Conservation (phyloP, 768 basidiomycete species). For the Rhodotorula sphaerocarpa region DNA sequence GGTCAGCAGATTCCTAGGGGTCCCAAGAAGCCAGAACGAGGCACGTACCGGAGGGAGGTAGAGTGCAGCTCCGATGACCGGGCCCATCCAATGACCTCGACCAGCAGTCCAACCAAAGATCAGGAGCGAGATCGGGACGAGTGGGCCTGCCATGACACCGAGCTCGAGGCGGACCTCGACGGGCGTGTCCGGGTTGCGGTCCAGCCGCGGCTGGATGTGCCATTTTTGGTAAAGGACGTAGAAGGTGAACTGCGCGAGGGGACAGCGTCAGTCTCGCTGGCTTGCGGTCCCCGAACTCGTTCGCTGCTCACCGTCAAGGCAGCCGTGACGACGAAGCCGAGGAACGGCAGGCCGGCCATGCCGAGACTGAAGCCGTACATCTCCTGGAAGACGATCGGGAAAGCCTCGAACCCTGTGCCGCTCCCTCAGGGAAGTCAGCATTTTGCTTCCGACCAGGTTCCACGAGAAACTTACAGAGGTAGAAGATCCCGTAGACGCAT, state of each 20-base stretch:
- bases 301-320: constrained; percentile 18
- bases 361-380: constrained; percentile 38
- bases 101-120: constrained; percentile 42
- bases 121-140: constrained; percentile 37
- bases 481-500: constrained; percentile 15
- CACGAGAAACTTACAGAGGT: neutral
- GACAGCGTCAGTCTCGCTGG: neutral
- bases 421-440: neutral
- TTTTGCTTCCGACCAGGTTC: neutral
- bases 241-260: constrained; percentile 3
- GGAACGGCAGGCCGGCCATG: constrained; percentile 36
- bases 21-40: too few species aligned
- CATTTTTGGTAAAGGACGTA: constrained; percentile 30
- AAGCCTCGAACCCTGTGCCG: constrained; percentile 39
- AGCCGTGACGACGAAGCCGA: constrained; percentile 38
- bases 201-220: constrained; percentile 7
- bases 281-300: neutral
- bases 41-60: constrained; percentile 20
- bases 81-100: constrained; percentile 4
- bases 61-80: constrained; percentile 16
- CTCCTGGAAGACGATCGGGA: constrained; percentile 41
- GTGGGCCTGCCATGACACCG: constrained; percentile 20
- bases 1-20: too few species aligned
- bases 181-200: neutral
- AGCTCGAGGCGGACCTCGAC: constrained; percentile 28